Percentiles rank a stretch among this genome's conserved stretches.
Evolutionary conservation across 306 rosid genomes (phyloP).

Genomic region (Cyclanthera cordifolia): DNA sequence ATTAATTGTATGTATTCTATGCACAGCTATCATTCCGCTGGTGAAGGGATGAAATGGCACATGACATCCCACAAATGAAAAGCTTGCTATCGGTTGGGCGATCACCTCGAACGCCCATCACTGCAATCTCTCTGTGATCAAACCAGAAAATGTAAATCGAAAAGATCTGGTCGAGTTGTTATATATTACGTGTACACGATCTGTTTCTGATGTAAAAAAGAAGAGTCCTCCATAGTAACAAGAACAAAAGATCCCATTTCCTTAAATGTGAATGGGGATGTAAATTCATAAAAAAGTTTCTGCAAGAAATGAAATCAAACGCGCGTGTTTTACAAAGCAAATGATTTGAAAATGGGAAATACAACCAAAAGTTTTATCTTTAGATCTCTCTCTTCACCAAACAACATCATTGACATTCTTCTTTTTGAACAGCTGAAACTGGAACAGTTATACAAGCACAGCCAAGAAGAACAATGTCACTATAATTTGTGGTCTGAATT

Average conservation of each 20-base stretch:
- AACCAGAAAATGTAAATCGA: neutral
- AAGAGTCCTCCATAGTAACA: neutral
- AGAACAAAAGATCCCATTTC: neutral
- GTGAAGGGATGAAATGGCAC: neutral
- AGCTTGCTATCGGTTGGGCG: neutral
- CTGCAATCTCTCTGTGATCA: neutral
- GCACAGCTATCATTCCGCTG: slow-evolving; percentile 4
- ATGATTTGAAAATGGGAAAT: neutral
- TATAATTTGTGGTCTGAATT: neutral
- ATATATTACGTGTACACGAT: neutral
- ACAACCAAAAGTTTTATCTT: slow-evolving; percentile 4
- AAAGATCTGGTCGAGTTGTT: neutral
- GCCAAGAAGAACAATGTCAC: neutral
- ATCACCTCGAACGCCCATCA: neutral
- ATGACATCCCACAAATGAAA: neutral
- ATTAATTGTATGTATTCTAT: neutral
- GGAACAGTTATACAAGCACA: slow-evolving; percentile 14
- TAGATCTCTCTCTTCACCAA: slow-evolving; percentile 1
- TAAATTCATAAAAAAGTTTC: slow-evolving; percentile 9
- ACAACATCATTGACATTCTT: slow-evolving; percentile 2
- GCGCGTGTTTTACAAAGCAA: neutral
- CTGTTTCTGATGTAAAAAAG: neutral
- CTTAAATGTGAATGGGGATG: neutral
- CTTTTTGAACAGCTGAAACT: slow-evolving; percentile 3
- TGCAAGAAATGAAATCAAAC: neutral